These are phyloP conservation scores for Erythrophleum ivorense DNA, from an alignment of 331 rosid species.

Conservation along the genomic window DNA sequence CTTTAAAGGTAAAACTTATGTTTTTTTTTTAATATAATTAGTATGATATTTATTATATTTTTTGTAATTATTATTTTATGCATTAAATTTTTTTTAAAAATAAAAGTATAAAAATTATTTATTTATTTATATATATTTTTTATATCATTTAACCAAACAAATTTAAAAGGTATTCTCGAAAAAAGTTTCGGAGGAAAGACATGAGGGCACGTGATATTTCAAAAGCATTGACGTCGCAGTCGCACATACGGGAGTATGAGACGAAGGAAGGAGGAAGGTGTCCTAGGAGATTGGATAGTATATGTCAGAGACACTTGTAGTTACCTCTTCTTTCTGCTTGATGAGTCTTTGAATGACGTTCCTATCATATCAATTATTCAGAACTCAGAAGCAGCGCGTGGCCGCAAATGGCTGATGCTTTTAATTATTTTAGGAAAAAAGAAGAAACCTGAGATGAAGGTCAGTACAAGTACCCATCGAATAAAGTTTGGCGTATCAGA, in stretches of 20 bases:
- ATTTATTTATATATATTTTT: too few relatives aligned
- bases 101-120: too few relatives aligned
- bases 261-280: slow-evolving; percentile 27
- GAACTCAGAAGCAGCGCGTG: background rate
- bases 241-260: slow-evolving; percentile 39
- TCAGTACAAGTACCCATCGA: background rate
- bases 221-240: background rate
- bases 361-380: slow-evolving; percentile 33
- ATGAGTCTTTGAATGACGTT: slow-evolving; percentile 9
- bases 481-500: slow-evolving; percentile 30
- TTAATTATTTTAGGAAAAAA: slow-evolving; percentile 16
- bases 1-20: too few relatives aligned
- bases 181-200: too few relatives aligned
- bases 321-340: background rate
- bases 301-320: slow-evolving; percentile 38
- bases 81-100: too few relatives aligned
- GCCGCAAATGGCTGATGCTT: slow-evolving; percentile 9
- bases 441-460: background rate
- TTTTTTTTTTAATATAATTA: too few relatives aligned
- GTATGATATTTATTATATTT: too few relatives aligned
- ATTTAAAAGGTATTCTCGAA: too few relatives aligned
- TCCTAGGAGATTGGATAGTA: slow-evolving; percentile 42
- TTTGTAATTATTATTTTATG: too few relatives aligned
- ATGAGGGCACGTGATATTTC: slow-evolving; percentile 31
- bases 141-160: too few relatives aligned